Evolutionary conservation across 371 early-diverging fungal genomes (phyloP).

Genomic region (Circinella umbellata): DNA sequence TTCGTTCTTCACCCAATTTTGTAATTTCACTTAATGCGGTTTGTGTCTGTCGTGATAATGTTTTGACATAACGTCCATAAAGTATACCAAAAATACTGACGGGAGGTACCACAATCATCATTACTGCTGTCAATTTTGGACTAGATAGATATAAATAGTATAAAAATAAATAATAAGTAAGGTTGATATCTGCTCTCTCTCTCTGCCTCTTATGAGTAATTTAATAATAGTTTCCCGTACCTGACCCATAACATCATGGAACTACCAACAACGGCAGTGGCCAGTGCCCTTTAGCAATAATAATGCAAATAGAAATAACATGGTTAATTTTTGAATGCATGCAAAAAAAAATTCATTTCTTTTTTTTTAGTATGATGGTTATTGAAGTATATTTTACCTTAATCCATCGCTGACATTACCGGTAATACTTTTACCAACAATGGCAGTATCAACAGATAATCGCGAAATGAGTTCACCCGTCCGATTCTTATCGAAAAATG

Average conservation of each 20-base stretch:
- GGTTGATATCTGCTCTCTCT: too few species aligned
- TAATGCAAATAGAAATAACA: neutral
- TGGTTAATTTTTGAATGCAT: neutral
- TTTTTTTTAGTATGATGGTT: neutral
- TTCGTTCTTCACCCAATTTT: conserved; percentile 77
- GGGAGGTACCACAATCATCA: conserved; percentile 82
- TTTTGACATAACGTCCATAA: conserved; percentile 76
- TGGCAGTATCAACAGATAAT: conserved; percentile 74
- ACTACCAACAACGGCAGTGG: conserved; percentile 61
- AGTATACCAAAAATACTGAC: conserved; percentile 72
- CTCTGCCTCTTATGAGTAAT: too few species aligned
- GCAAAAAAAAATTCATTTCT: too few species aligned
- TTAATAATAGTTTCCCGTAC: conserved; percentile 16
- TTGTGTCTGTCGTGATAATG: conserved; percentile 70
- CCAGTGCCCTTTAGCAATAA: conserved; percentile 40
- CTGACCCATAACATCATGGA: conserved; percentile 79
- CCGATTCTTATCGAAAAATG: conserved; percentile 76
- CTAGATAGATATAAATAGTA: conserved; percentile 17
- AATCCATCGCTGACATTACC: conserved; percentile 83
- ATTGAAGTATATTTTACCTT: conserved; percentile 31
- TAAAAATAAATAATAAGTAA: neutral
- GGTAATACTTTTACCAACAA: conserved; percentile 80
- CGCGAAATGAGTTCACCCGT: conserved; percentile 84
- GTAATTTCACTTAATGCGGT: conserved; percentile 74
- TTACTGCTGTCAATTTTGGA: conserved; percentile 71